These are phyloP conservation scores for Posidonia oceanica DNA, from an alignment of 116 monocot species.

Conservation along the genomic window DNA sequence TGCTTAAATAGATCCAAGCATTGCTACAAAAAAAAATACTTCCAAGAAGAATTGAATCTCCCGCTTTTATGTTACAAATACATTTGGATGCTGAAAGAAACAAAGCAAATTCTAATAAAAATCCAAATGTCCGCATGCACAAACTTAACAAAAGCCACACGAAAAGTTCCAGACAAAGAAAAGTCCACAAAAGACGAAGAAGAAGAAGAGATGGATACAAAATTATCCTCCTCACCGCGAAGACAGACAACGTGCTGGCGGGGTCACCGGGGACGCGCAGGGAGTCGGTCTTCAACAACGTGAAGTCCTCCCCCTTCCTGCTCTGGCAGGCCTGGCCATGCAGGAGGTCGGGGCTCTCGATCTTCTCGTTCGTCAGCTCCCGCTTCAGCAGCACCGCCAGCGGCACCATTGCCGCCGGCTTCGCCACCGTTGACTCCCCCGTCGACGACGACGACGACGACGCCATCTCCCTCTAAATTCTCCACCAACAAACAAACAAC, in stretches of 20 bases:
- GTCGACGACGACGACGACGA: too few species aligned
- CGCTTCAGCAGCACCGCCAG: slow-evolving; percentile 45
- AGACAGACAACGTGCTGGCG: slow-evolving; percentile 57
- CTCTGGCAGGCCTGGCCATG: slow-evolving; percentile 52
- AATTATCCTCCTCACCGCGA: slow-evolving; percentile 31
- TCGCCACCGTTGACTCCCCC: not conserved
- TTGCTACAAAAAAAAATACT: too few species aligned
- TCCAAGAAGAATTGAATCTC: too few species aligned
- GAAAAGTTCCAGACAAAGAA: too few species aligned
- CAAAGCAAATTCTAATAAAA: too few species aligned
- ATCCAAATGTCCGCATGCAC: not conserved
- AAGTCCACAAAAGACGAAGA: not conserved
- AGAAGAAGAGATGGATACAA: not conserved
- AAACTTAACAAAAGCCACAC: too few species aligned
- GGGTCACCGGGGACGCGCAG: slow-evolving; percentile 50
- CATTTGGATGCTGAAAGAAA: too few species aligned
- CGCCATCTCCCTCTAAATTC: too few species aligned
- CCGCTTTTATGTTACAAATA: too few species aligned
- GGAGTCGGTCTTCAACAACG: slow-evolving; percentile 55
- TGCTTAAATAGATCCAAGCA: too few species aligned
- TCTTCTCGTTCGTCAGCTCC: slow-evolving; percentile 46
- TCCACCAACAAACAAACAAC: too few species aligned
- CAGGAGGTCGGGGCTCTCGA: slow-evolving; percentile 49
- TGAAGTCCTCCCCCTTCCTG: slow-evolving; percentile 81
- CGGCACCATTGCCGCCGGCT: slow-evolving; percentile 19